phyloP scores from a whole-genome alignment of 129 eudicot genomes.

The Gnaphalium uliginosum region DNA sequence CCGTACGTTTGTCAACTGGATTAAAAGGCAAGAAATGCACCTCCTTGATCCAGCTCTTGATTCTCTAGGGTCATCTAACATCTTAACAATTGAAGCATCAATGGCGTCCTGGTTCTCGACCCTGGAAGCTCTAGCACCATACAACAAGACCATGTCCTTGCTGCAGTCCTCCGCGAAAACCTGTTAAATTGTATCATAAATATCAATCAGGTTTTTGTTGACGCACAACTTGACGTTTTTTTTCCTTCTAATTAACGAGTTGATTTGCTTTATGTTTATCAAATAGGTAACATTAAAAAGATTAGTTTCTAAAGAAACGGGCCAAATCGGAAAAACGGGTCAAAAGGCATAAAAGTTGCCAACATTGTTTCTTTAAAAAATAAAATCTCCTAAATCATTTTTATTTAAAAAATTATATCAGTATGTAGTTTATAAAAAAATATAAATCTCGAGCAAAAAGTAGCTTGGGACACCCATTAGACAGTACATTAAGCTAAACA shows the following conservation, averaged over 20 bases:
- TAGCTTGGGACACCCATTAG: too few species aligned
- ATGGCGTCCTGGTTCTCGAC: constrained; percentile 82
- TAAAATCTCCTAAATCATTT: too few species aligned
- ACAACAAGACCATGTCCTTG: constrained; percentile 51
- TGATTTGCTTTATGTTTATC: not conserved
- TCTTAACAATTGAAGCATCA: constrained; percentile 74
- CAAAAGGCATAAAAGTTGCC: not conserved
- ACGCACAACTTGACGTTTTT: not conserved
- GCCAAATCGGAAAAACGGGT: not conserved
- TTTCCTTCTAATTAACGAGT: not conserved
- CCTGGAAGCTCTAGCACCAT: constrained; percentile 77
- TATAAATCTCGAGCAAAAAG: too few species aligned
- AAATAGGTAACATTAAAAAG: not conserved
- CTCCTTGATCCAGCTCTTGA: constrained; percentile 70
- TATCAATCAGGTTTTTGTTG: not conserved
- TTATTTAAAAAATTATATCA: too few species aligned
- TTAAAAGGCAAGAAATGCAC: constrained; percentile 87
- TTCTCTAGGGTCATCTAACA: constrained; percentile 75
- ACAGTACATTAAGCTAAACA: too few species aligned
- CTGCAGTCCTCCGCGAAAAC: constrained; percentile 43
- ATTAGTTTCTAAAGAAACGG: not conserved
- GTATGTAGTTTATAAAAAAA: too few species aligned
- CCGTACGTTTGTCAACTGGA: constrained; percentile 85
- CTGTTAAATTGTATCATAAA: constrained; percentile 17
- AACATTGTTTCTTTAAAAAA: too few species aligned